phyloP scores from a whole-genome alignment of 2,329 filamentous ascomycete genomes.

The Chrysoporthe cubensis region DNA sequence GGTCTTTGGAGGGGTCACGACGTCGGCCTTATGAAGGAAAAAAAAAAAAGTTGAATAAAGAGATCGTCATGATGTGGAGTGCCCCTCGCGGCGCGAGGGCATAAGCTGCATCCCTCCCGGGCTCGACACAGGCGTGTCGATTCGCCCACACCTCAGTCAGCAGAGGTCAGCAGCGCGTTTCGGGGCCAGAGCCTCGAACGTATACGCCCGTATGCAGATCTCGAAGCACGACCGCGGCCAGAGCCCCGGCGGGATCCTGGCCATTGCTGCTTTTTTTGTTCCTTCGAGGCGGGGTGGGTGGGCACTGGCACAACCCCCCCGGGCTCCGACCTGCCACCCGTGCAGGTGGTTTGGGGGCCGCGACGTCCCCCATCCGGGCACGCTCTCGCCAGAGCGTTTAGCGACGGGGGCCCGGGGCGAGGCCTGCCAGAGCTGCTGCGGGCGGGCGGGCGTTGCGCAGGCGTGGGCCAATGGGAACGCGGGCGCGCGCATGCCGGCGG shows the following conservation, averaged over 20 bases:
- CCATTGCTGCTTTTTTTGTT: not conserved
- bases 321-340: not conserved
- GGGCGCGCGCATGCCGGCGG: not conserved
- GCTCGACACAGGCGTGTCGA: not conserved
- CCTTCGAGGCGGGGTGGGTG: not conserved
- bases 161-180: not conserved
- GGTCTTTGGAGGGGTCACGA: not conserved
- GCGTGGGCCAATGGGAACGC: no score
- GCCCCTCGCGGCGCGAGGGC: not conserved
- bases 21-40: not conserved
- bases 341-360: not conserved
- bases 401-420: no score
- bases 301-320: not conserved
- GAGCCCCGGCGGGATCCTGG: not conserved
- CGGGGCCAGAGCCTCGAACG: not conserved
- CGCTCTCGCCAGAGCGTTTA: no score
- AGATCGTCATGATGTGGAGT: not conserved
- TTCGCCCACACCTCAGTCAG: not conserved
- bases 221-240: not conserved
- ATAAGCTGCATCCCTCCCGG: not conserved
- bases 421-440: no score
- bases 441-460: no score
- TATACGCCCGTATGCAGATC: not conserved
- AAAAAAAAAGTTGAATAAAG: not conserved
- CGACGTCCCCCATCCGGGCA: no score